Base-by-base conservation (phyloP, 2,329 filamentous ascomycete genomes). In the Calonectria fujianensis region DNA sequence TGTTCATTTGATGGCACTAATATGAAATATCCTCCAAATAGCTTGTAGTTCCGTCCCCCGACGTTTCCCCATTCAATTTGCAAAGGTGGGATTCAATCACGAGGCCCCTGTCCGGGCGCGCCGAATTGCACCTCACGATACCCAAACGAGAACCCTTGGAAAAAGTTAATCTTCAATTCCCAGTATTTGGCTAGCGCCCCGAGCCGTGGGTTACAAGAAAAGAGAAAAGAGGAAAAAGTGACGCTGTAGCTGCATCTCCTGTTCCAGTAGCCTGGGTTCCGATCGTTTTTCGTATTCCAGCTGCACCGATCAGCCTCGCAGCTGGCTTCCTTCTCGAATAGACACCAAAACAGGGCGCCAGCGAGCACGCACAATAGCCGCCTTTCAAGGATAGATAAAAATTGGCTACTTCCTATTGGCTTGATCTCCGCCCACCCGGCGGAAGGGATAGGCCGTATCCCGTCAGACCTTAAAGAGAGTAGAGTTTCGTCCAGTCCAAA, bases 111-210 rank as follows among this genome's bases (percentile, higher is more conserved):
- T 61, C 37, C 57, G 57, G 57, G 57, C 57, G 57, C 39, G 8
- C 27, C 24, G 57, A 41, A 27, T 29, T 27, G 10, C 13, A 41
- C 9, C 57, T 63, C 57, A 13, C 35, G 57, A 63, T 63, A 20
- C 57, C 57, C 13, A 29, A 63, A 41, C 13, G 24, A 63, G 37
- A 10, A 63, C n/a, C 57, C 57, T 20, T 29, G 57, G 57, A 63
- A 63, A 63, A 63, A 63, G 37, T 63, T 63, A 63, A 63, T 63
- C 35, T 63, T 24, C n/a, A 29, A 20, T 41, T 39, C 18, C 35
- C 24, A 41, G 35, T 4, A 41, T 20, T 29, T 13, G 24, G 39
- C 57, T 37, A 24, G 32, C 37, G 37, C n/a, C 35, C 35, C 14
- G n/a, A 13, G n/a, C 20, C 10, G 13, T 24, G 10, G 45, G 37